Conservation (phyloP, 306 rosid species). For the Potentilla sterilis region DNA sequence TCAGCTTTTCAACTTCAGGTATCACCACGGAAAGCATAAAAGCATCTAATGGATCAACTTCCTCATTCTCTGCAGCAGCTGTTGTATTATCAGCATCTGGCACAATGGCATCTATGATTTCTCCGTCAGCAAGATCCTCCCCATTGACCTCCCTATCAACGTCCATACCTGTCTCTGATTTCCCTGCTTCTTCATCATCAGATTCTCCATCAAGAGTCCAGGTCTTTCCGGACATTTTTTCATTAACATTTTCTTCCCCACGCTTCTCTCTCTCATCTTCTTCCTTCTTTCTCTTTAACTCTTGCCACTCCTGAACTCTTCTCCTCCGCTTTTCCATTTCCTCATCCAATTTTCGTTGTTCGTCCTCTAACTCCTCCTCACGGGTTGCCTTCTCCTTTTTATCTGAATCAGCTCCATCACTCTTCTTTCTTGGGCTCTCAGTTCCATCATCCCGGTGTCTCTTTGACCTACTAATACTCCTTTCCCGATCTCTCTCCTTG, state of each 20-base stretch:
- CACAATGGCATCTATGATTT: constrained; percentile 32
- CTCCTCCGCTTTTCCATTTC: constrained; percentile 95
- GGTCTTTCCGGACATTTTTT: constrained; percentile 67
- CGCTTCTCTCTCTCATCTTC: constrained; percentile 70
- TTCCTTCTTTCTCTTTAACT: constrained; percentile 76
- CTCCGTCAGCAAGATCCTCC: constrained; percentile 29
- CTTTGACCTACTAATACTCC: constrained; percentile 43
- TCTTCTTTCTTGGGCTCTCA: constrained; percentile 55
- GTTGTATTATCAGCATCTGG: constrained; percentile 44
- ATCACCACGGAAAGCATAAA: constrained; percentile 88
- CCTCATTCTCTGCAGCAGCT: constrained; percentile 53
- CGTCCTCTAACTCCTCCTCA: constrained; percentile 83
- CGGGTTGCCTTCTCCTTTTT: constrained; percentile 46
- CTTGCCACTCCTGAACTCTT: constrained; percentile 97
- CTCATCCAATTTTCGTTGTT: constrained; percentile 75
- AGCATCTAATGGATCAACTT: constrained; percentile 87
- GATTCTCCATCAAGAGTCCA: constrained; percentile 98
- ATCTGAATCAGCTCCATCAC: constrained; percentile 46
- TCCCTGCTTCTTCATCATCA: constrained; percentile 82
- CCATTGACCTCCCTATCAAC: constrained; percentile 45
- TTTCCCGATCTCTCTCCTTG: constrained; percentile 54
- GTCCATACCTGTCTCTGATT: constrained; percentile 50
- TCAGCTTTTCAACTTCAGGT: constrained; percentile 85
- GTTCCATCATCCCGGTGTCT: constrained; percentile 50
- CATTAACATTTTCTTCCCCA: constrained; percentile 55